Percentiles rank a stretch among this genome's conserved stretches.
phyloP scores from a whole-genome alignment of 345 rosid species.

The Gossypium herbaceum region DNA sequence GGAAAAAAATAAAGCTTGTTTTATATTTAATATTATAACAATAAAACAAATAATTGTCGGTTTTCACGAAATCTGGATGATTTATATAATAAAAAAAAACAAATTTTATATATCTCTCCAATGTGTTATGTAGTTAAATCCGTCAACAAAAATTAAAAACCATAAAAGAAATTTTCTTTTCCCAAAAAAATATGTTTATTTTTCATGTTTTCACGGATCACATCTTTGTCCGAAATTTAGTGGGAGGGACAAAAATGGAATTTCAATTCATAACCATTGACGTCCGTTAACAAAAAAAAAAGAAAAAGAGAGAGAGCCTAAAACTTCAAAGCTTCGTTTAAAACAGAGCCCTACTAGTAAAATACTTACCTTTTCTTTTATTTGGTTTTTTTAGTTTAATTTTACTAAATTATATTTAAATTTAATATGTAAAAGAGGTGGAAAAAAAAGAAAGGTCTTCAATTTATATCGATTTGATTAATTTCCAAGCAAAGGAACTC shows the following conservation, averaged over 20 bases:
- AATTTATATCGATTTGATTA: slow-evolving; percentile 2
- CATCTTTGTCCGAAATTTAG: neutral
- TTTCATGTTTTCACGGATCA: neutral
- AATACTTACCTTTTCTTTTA: neutral
- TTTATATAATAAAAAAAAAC: no score
- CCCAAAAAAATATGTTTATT: neutral
- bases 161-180: no score
- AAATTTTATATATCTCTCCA: no score
- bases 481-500: slow-evolving; percentile 5
- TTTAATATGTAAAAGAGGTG: no score
- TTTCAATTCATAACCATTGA: neutral
- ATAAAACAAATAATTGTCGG: no score
- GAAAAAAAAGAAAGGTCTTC: neutral
- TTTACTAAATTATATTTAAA: neutral
- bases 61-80: no score
- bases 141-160: neutral
- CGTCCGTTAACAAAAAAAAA: neutral
- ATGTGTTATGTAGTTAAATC: neutral
- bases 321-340: neutral
- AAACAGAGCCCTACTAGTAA: neutral
- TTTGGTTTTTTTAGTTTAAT: neutral
- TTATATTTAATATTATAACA: no score
- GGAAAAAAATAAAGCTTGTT: no score
- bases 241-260: neutral
- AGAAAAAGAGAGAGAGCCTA: neutral